Evolutionary conservation across 2,329 filamentous ascomycete species (phyloP).

Genomic region (Metarhizium humberi): DNA sequence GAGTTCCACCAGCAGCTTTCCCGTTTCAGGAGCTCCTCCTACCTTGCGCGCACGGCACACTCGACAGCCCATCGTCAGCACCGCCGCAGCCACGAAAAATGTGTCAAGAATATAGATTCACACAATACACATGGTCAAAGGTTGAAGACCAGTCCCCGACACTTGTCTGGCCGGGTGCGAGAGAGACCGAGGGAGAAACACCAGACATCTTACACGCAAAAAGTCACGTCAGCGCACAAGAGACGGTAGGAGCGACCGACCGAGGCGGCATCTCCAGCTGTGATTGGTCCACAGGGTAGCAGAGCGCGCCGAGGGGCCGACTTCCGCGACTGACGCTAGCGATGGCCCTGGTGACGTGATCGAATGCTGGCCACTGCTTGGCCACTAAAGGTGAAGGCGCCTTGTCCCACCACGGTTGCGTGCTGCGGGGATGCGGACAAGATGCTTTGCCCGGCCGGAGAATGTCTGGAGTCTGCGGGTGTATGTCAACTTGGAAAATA

Average conservation of each 20-base stretch:
- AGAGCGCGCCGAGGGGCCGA: constrained; percentile 2
- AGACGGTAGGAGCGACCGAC: constrained; percentile 4
- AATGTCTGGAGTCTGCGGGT: too few relatives aligned
- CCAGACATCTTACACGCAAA: not conserved
- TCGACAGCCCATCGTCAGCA: constrained; percentile 26
- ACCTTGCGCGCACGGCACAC: constrained; percentile 32
- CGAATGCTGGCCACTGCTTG: not conserved
- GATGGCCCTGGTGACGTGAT: constrained; percentile 11
- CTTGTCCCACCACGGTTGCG: constrained; percentile 1
- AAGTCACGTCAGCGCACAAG: not conserved
- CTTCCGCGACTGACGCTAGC: constrained; percentile 6
- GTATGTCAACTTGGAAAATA: too few relatives aligned
- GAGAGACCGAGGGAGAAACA: not conserved
- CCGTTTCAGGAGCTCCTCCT: constrained; percentile 1
- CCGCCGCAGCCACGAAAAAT: not conserved
- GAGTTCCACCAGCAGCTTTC: not conserved
- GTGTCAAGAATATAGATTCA: not conserved
- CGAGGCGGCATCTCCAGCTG: not conserved
- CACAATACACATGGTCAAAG: not conserved
- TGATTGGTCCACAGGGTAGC: constrained; percentile 4
- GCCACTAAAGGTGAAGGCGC: not conserved
- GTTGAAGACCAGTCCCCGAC: not conserved
- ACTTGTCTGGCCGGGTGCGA: not conserved
- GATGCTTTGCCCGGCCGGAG: too few relatives aligned
- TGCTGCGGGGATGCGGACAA: not conserved